Conservation (phyloP, 257 asterid species). For the Solanum ossicruentum region DNA sequence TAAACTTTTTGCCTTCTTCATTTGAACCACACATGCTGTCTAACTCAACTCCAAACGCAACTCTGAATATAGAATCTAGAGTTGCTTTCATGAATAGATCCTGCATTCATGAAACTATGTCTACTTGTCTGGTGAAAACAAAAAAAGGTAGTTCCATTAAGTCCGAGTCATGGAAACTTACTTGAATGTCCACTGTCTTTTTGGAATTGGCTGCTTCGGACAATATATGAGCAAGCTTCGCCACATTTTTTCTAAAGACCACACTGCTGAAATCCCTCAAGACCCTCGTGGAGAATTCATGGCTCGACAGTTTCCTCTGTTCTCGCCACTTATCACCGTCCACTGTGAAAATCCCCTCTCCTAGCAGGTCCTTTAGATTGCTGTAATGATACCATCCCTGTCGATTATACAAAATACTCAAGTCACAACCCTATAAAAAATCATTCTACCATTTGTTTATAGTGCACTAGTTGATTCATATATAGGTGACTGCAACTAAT, state of each 20-base stretch:
- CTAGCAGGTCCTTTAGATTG: constrained; percentile 37
- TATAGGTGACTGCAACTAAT: background rate
- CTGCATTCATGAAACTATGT: constrained; percentile 9
- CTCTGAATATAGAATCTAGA: constrained; percentile 40
- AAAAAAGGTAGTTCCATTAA: background rate
- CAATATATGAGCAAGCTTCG: constrained; percentile 31
- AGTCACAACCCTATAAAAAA: background rate
- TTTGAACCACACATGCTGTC: constrained; percentile 47
- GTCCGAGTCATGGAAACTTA: constrained; percentile 5
- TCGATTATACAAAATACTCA: background rate
- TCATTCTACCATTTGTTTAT: background rate
- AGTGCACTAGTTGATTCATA: background rate
- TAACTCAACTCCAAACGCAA: constrained; percentile 45
- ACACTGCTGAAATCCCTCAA: constrained; percentile 55
- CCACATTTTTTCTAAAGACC: constrained; percentile 40
- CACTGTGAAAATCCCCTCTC: constrained; percentile 70
- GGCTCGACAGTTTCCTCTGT: constrained; percentile 62
- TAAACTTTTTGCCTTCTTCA: constrained; percentile 34
- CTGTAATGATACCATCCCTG: constrained; percentile 45
- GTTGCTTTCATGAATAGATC: constrained; percentile 48
- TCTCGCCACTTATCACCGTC: constrained; percentile 75
- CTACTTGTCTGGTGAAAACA: background rate
- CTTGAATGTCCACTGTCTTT: constrained; percentile 48
- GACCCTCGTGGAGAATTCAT: constrained; percentile 59
- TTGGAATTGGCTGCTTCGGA: constrained; percentile 28